Conservation (phyloP, 371 early-diverging fungal species). For the Smittium mucronatum region DNA sequence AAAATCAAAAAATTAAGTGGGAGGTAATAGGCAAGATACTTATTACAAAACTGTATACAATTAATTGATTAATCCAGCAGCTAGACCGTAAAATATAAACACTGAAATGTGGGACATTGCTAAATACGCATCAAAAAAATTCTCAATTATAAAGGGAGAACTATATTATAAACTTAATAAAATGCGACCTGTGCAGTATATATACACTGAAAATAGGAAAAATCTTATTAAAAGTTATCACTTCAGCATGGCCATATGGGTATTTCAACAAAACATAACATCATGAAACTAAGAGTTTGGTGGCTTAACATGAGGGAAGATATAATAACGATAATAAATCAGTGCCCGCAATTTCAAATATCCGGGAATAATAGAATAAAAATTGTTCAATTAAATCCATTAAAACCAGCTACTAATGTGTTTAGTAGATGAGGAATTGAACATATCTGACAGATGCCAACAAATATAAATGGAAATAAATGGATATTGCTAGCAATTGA, state of each 20-base stretch:
- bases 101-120: neutral
- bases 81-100: neutral
- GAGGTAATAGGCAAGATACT: neutral
- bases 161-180: too few relatives aligned
- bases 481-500: conserved; percentile 38
- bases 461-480: conserved; percentile 18
- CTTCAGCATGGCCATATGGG: conserved; percentile 18
- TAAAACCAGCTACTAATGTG: conserved; percentile 10
- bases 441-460: conserved; percentile 27
- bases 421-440: conserved; percentile 30
- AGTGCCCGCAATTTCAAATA: conserved; percentile 23
- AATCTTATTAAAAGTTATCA: conserved; percentile 15
- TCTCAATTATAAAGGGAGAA: too few relatives aligned
- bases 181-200: too few relatives aligned
- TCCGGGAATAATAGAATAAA: neutral
- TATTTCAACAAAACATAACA: conserved; percentile 12
- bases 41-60: neutral
- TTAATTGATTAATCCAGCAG: neutral
- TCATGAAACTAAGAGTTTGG: conserved; percentile 19
- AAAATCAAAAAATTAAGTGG: neutral
- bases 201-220: neutral
- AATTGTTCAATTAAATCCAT: conserved; percentile 2
- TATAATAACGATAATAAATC: conserved; percentile 13
- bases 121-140: too few relatives aligned
- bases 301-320: conserved; percentile 23